Base-by-base conservation (phyloP, 1,139 yeast species). In the Eremothecium sinecaudum region DNA sequence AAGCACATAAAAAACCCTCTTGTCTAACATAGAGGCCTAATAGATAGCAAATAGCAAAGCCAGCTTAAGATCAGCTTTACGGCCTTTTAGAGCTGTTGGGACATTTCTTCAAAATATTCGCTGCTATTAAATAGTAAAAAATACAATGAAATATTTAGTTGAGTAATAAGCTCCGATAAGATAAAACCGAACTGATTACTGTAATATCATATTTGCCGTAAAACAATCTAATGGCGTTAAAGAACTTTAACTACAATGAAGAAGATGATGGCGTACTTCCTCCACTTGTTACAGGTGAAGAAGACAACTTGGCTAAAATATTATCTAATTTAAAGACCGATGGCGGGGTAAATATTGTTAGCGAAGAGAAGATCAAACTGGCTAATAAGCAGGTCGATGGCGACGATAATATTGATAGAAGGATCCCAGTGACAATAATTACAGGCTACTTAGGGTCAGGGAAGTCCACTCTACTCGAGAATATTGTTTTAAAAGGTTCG, bases 361-460 rank as follows among this genome's bases (percentile, higher is more conserved):
- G 53, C 21, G 45, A 47, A 5, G 47, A 39, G 11, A 57, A 57
- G 32, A 45, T 56, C 13, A 42, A 40, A 6, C 42, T 50, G 16
- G 55, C 51, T 3, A 57, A 57, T 33, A 46, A 42, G 32, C 61
- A 56, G 28, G 37, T 51, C 24, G 40, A 46, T 32, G 42, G 36
- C 35, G 29, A 37, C 34, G 35, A 32, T 40, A 4, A 35, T 41
- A 13, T 30, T 37, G 24, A 23, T 22, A 18, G 34, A 33, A 29
- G 40, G 45, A 90, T 87, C 8, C 99, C 99, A 2, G 75, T 90
- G 11, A 84, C 96, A 0, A 83, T 90, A 16, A 76, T 92, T 23
- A 90, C 97, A 0, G 99, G 98, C 1, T 90, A 87, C 52, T 61
- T 90, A 27, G 99, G 99, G 1, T 80, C 94, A 10, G 99, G 99